Evolutionary conservation across 108 stramenopile genomes (phyloP).

Genomic region (Skeletonema potamos): DNA sequence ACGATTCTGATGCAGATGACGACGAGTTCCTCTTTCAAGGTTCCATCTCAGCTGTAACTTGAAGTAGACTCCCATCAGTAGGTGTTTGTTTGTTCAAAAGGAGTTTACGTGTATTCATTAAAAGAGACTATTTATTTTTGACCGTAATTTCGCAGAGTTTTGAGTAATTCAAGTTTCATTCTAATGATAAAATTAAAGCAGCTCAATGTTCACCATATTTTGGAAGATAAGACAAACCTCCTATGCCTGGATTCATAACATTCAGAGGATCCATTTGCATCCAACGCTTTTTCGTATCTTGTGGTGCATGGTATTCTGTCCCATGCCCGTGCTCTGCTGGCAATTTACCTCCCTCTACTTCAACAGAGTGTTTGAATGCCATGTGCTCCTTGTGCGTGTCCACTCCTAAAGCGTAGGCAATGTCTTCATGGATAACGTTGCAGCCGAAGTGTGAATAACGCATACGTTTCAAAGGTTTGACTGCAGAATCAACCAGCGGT

Average conservation of each 20-base stretch:
- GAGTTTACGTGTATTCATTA: not conserved
- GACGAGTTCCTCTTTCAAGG: not conserved
- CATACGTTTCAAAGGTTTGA: slow-evolving; percentile 72
- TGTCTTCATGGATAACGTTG: slow-evolving; percentile 88
- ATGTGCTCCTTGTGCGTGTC: slow-evolving; percentile 74
- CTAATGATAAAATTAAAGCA: not conserved
- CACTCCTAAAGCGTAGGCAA: slow-evolving; percentile 68
- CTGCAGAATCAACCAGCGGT: slow-evolving; percentile 24
- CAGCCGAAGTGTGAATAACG: slow-evolving; percentile 88
- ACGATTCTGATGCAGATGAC: not conserved
- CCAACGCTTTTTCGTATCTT: slow-evolving; percentile 69
- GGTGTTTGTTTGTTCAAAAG: not conserved
- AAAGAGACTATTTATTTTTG: not conserved
- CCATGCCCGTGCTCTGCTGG: slow-evolving; percentile 90
- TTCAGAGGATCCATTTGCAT: slow-evolving; percentile 85
- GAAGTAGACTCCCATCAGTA: not conserved
- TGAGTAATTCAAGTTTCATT: no score
- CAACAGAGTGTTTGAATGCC: slow-evolving; percentile 67
- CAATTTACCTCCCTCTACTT: slow-evolving; percentile 56
- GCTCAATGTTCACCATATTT: slow-evolving; percentile 22
- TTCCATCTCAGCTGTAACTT: not conserved
- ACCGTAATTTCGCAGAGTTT: slow-evolving; percentile 28
- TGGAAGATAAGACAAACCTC: slow-evolving; percentile 51
- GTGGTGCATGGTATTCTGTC: slow-evolving; percentile 80
- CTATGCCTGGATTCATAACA: slow-evolving; percentile 85